Evolutionary conservation across 2,329 filamentous ascomycete genomes (phyloP).

Genomic region (Aspergillus brasiliensis): DNA sequence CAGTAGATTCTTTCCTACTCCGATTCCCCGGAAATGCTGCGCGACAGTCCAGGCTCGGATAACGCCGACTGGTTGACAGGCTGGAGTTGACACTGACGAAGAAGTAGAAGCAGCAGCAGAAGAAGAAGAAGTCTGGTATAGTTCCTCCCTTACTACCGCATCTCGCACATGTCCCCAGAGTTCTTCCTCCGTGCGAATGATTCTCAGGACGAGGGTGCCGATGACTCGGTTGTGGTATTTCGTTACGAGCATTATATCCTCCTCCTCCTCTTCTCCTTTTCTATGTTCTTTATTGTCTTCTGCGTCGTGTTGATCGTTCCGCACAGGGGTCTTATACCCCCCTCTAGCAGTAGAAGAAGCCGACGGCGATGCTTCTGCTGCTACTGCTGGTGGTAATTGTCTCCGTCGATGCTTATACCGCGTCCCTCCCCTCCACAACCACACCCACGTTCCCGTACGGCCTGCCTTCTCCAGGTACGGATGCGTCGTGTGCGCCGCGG

Average conservation of each 20-base stretch:
- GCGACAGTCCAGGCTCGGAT: constrained; percentile 83
- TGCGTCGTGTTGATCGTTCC: neutral
- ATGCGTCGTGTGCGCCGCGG: constrained; percentile 52
- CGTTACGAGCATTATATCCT: no score
- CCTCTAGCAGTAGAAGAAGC: no score
- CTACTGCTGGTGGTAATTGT: no score
- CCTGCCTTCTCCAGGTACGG: constrained; percentile 65
- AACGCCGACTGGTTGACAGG: constrained; percentile 39
- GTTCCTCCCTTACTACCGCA: neutral
- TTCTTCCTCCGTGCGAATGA: constrained; percentile 12
- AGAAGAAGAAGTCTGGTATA: neutral
- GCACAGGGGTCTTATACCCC: no score
- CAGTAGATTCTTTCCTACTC: constrained; percentile 72
- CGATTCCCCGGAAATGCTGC: constrained; percentile 67
- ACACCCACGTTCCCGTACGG: constrained; percentile 57
- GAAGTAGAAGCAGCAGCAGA: neutral
- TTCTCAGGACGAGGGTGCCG: constrained; percentile 65
- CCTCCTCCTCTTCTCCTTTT: constrained; percentile 64
- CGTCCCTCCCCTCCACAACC: constrained; percentile 49
- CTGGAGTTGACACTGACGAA: no score
- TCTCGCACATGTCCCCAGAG: neutral
- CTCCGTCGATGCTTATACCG: constrained; percentile 33
- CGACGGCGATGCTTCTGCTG: no score
- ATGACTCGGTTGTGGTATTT: constrained; percentile 55
- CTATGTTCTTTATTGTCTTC: constrained; percentile 64